A percentile compares a stretch with the other conserved stretches of the same genome.
Conservation (phyloP, 2,329 filamentous ascomycete species). For the Fusarium marasasianum region DNA sequence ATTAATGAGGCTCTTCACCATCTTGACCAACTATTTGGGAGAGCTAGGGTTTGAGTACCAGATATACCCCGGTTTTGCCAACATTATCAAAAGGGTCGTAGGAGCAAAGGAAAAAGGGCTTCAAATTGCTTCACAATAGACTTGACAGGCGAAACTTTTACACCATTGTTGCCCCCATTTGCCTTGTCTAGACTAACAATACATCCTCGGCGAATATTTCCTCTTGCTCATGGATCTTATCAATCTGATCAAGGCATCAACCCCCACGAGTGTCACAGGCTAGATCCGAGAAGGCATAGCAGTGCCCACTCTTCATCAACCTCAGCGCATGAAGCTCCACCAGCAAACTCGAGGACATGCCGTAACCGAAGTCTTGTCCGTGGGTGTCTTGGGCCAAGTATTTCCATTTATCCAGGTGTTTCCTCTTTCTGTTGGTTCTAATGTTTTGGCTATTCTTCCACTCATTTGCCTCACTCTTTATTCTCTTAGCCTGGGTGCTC, state of each 20-base stretch:
- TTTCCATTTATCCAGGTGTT: not conserved
- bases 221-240: constrained; percentile 28
- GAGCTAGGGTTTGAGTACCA: no score
- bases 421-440: not conserved
- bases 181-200: not conserved
- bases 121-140: not conserved
- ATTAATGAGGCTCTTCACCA: not conserved
- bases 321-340: constrained; percentile 30
- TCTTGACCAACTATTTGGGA: fast-evolving
- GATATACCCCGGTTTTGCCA: not conserved
- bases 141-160: not conserved
- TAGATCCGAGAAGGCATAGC: not conserved
- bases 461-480: not conserved
- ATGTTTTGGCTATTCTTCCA: not conserved
- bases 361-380: not conserved
- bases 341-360: not conserved
- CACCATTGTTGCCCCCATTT: no score
- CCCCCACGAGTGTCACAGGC: not conserved
- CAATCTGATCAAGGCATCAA: constrained; percentile 25
- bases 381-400: no score
- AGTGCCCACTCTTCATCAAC: constrained; percentile 28
- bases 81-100: not conserved
- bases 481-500: not conserved
- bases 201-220: not conserved
- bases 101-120: not conserved